Base-by-base conservation (phyloP, 805 yeast species). In the Saturnispora diversa region DNA sequence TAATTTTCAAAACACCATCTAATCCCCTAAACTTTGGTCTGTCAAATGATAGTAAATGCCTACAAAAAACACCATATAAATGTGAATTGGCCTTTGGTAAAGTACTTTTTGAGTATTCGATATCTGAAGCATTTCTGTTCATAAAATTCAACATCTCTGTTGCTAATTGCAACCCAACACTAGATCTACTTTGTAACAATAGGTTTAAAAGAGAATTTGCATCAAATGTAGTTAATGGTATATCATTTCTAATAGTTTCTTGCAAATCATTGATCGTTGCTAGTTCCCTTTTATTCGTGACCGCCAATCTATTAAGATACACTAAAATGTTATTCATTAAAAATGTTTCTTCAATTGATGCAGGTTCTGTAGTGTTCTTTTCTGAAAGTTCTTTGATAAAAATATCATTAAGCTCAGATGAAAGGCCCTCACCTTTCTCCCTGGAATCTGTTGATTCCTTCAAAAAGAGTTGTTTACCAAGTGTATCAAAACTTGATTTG, bases 11-110 rank as follows among this genome's bases (percentile, higher is more conserved):
- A 6, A 69, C 23, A 1, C 44, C 44, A 16, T 55, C 51, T 11
- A 70, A 58, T 29, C 58, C 54, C 11, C 45, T 44, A 3, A 54
- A 32, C 17, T 53, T 51, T 6, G 57, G 56, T 4, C 43, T 39
- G 19, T 49, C 45, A 9, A 62, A 60, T 29, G 60, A 51, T 23
- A 58, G 56, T 24, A 60, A 64, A 37, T 57, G 50, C 27, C 62
- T 61, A 7, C 68, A 51, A 38, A 71, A 60, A 8, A 63, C 56
- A 2, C 67, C 52, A 42, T 69, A 72, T 32, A 66, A 63, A 43
- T 66, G 65, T 0, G 74, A 54, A 29, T 59, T 62, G 0, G 65
- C 65, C 2, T 65, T 55, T 3, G 73, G 67, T 26, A 63, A 53
- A 6, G 57, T 43, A 1, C 54, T 54, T 6, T 38, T 20, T 4